Base-by-base conservation (phyloP, 2,329 filamentous ascomycete species). In the Fusarium liriodendri region DNA sequence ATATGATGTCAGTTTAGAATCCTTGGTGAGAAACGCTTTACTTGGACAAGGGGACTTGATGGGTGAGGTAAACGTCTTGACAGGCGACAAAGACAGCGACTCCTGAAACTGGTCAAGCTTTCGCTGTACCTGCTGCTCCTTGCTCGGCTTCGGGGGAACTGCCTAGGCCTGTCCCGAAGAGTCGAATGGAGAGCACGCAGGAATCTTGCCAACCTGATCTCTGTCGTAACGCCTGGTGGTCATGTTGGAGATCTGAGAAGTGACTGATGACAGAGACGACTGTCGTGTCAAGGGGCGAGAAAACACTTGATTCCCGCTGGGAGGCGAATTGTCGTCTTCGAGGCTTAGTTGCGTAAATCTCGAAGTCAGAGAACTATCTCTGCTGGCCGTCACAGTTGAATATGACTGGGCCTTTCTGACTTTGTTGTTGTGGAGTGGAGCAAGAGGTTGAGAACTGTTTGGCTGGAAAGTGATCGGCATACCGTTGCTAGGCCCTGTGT, bases 1-100 rank as follows among this genome's bases (percentile, higher is more conserved):
- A 83, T 86, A 89, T 37, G 81, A 83, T 77, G 85, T 87, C 74
- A 89, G 84, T 88, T 94, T 92, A 91, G 95, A 94, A 87, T 92
- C 85, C 85, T 91, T 93, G 75, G 89, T 92, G 78, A 96, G 86
- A 85, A 88, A 95, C 2, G 80, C 76, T 74, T 89, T 88, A 38
- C 75, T 83, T 69, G 85, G 86, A 78, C 84, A 87, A 67, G 80
- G 80, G 74, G 81, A 80, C 77, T 86, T 84, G 75, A 76, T 77
- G 45, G 85, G 83, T 73, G 85, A 83, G 25, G 67, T 59, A 16
- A 79, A 79, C 64, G 77, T 81, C 73, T 82, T 85, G 76, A 79
- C 70, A 40, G 77, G 79, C 4, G 77, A 78, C 25, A 77, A 33
- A 40, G 77, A 77, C n/a, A 83, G 78, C 59, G 75, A 79, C 35